These are phyloP conservation scores for Thymus mandschuricus DNA, from an alignment of 257 asterid species.

Conservation along the genomic window DNA sequence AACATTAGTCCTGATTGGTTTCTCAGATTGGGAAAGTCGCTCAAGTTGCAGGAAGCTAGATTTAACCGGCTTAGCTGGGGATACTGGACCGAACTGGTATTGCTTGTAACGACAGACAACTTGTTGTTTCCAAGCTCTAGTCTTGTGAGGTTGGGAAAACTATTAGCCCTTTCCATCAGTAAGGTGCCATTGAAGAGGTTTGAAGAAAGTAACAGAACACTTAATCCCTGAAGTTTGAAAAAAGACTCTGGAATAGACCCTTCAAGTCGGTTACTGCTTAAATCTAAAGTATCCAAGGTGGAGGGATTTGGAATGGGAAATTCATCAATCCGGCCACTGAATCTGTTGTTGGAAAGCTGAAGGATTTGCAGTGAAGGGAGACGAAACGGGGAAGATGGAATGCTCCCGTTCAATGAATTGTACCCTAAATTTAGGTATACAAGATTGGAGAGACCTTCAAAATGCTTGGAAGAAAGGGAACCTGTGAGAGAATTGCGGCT, in stretches of 20 bases:
- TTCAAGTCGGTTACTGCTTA: conserved; percentile 42
- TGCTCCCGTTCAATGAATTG: conserved; percentile 45
- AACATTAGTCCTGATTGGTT: conserved; percentile 21
- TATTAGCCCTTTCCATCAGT: conserved; percentile 32
- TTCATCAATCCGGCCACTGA: conserved; percentile 44
- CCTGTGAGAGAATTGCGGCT: conserved; percentile 42
- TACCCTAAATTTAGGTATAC: conserved; percentile 31
- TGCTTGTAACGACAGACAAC: conserved; percentile 38
- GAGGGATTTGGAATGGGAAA: conserved; percentile 27
- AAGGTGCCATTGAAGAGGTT: conserved; percentile 45
- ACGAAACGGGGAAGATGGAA: conserved; percentile 47
- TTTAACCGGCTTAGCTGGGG: conserved; percentile 37
- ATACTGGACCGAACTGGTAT: conserved; percentile 17
- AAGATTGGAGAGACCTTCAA: conserved; percentile 46
- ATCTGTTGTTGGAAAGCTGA: conserved; percentile 42
- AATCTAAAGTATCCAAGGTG: conserved; percentile 38
- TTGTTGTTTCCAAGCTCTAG: conserved; percentile 62
- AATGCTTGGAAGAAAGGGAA: conserved; percentile 40
- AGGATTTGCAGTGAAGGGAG: conserved; percentile 47
- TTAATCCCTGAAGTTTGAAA: conserved; percentile 34
- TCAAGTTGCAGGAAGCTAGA: conserved; percentile 58
- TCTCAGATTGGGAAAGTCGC: conserved; percentile 40
- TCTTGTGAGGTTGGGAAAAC: conserved; percentile 38
- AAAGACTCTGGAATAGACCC: conserved; percentile 47
- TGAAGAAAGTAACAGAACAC: conserved; percentile 39